Percentiles rank a stretch among this genome's conserved stretches.
phyloP scores from a whole-genome alignment of 2,329 filamentous ascomycete species.

The Penicillium nordicum region DNA sequence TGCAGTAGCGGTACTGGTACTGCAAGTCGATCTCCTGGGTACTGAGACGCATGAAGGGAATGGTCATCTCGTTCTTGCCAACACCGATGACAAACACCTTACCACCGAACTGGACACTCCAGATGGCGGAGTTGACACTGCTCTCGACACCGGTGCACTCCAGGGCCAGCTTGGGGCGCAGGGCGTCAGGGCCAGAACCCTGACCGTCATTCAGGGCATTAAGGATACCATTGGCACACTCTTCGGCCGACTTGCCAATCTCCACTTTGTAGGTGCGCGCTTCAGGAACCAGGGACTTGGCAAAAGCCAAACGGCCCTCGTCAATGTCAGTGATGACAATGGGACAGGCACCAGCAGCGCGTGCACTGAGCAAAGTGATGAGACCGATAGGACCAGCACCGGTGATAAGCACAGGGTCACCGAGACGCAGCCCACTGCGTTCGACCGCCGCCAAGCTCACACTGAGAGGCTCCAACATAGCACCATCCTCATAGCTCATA shows the following conservation, averaged over 20 bases:
- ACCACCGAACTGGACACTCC: slow-evolving; percentile 88
- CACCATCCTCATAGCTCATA: slow-evolving; percentile 89
- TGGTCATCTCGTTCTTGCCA: slow-evolving; percentile 89
- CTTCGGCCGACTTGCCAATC: slow-evolving; percentile 55
- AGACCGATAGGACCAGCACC: slow-evolving; percentile 93
- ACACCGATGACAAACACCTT: slow-evolving; percentile 97
- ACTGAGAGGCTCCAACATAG: slow-evolving; percentile 82
- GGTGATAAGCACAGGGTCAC: slow-evolving; percentile 84
- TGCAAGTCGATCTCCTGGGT: slow-evolving; percentile 91
- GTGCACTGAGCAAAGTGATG: slow-evolving; percentile 78
- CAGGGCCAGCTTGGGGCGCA: slow-evolving; percentile 77
- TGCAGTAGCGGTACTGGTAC: slow-evolving; percentile 94
- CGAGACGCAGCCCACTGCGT: slow-evolving; percentile 73
- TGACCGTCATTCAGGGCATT: slow-evolving; percentile 58
- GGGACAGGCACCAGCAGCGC: slow-evolving; percentile 83
- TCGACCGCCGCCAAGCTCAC: slow-evolving; percentile 88
- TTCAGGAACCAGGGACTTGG: slow-evolving; percentile 74
- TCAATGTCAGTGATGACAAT: slow-evolving; percentile 95
- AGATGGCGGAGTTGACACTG: slow-evolving; percentile 80
- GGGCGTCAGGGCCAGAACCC: slow-evolving; percentile 46
- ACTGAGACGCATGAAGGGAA: slow-evolving; percentile 91
- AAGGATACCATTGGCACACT: slow-evolving; percentile 67
- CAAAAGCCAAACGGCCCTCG: slow-evolving; percentile 77
- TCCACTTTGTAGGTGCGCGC: slow-evolving; percentile 66
- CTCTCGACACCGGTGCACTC: slow-evolving; percentile 96